Evolutionary conservation across 345 rosid genomes (phyloP), one percentile per base, ranked within the genome.

Genomic region (Nasturtium officinale): DNA sequence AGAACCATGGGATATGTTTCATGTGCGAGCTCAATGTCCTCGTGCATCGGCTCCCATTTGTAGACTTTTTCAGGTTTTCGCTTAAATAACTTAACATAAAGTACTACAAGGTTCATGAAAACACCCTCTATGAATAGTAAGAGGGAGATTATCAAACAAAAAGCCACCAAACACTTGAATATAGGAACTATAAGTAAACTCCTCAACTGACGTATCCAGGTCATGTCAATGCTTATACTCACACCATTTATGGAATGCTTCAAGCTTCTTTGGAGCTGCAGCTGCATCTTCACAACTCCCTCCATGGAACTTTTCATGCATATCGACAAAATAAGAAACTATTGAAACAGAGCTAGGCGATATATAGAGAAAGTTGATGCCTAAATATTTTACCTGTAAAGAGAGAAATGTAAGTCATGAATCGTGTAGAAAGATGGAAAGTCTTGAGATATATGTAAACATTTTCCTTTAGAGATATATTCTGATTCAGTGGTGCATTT

Each of bases 101-200:
- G 61, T 6, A 85, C 78, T 9, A 87, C 82, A 63, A 85, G 51
- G 45, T 82, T 83, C 87, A 87, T 87, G 45, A 78, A 87, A 12
- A 82, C 25, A 54, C 82, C 76, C 45, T 87, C 91, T 33, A 77
- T 7, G 79, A 85, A 85, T 10, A 85, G 65, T 83, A 85, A 83
- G 58, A 87, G 9, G 12, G 86, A 79, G 76, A 83, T 70, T 15
- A 71, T 67, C 69, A 85, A 72, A 79, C 85, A 82, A 15, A 81
- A 0, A 25, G 30, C 59, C 67, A 87, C 83, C 75, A 80, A 55
- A 13, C 51, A 32, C 26, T 77, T 78, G 76, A 85, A 74, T 32
- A 79, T 13, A 0, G 87, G 87, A 50, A 80, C 72, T 25, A 85
- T 26, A 46, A 85, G 20, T 46, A 82, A 78, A 9, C 40, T 83